Evolutionary conservation across 2,329 filamentous ascomycete species (phyloP).

Genomic region (Penicillium sp.): DNA sequence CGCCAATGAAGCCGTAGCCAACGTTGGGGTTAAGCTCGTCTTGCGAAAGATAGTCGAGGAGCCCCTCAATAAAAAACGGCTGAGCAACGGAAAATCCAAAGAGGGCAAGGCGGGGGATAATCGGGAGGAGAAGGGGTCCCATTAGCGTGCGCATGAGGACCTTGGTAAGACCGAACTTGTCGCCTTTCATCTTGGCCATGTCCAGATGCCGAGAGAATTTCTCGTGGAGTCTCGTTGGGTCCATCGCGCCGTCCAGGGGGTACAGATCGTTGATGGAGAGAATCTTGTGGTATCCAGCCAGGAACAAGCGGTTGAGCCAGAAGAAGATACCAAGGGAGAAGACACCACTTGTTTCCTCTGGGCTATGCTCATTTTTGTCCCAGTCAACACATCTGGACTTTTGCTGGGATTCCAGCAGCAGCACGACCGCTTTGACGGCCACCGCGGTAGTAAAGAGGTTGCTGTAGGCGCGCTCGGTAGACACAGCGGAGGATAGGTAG

Average conservation of each 20-base stretch:
- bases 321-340: constrained; percentile 36
- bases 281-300: constrained; percentile 29
- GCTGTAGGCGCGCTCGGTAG: constrained; percentile 7
- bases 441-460: constrained; percentile 15
- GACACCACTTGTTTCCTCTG: constrained; percentile 38
- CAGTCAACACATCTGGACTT: constrained; percentile 29
- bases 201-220: too few species aligned
- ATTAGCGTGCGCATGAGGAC: constrained; percentile 26
- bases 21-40: constrained; percentile 16
- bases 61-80: constrained; percentile 26
- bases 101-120: constrained; percentile 25
- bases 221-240: too few species aligned
- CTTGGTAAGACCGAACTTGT: constrained; percentile 12
- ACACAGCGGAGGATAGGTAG: constrained; percentile 15
- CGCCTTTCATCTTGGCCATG: too few species aligned
- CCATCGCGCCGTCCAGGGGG: too few species aligned
- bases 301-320: constrained; percentile 40
- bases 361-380: constrained; percentile 29
- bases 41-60: constrained; percentile 10
- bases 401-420: constrained; percentile 26
- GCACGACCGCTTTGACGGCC: neutral
- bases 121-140: constrained; percentile 25
- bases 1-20: constrained; percentile 27
- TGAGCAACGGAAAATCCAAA: constrained; percentile 31
- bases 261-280: constrained; percentile 34